Evolutionary conservation across 768 basidiomycete species (phyloP).

Genomic region (Xerocomus brunneocitrinus): DNA sequence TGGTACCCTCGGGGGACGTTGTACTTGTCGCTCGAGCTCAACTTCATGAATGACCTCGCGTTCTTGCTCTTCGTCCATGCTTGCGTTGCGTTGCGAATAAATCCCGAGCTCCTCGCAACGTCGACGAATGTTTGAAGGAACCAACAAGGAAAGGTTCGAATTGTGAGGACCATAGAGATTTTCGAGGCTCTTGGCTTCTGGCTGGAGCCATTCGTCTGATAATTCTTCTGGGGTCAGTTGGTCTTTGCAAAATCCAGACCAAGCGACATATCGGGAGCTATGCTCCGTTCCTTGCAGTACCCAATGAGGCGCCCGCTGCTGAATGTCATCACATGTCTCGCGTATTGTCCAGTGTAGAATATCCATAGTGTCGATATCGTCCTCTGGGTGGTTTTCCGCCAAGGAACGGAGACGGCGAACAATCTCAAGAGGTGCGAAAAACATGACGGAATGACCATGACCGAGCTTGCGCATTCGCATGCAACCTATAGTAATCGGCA

Average conservation of each 20-base stretch:
- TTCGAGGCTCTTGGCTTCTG: constrained; percentile 36
- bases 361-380: constrained; percentile 21
- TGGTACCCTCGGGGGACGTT: neutral
- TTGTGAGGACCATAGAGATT: constrained; percentile 27
- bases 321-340: constrained; percentile 23
- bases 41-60: constrained; percentile 40
- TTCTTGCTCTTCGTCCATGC: constrained; percentile 43
- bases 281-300: constrained; percentile 40
- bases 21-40: constrained; percentile 35
- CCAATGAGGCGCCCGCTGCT: constrained; percentile 39
- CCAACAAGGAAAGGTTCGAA: neutral
- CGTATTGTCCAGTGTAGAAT: constrained; percentile 38
- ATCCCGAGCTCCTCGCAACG: constrained; percentile 29
- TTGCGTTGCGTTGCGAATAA: constrained; percentile 10
- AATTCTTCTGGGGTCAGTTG: constrained; percentile 3
- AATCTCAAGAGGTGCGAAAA: constrained; percentile 45
- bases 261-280: constrained; percentile 21
- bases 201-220: constrained; percentile 34
- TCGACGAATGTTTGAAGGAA: constrained; percentile 16
- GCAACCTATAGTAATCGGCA: too few relatives aligned
- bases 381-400: constrained; percentile 2
- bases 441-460: constrained; percentile 38
- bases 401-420: constrained; percentile 34
- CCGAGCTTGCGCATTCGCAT: too few relatives aligned
- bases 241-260: constrained; percentile 13